phyloP scores from a whole-genome alignment of 148 eudicot species.

The Vaccinium myrtillus region DNA sequence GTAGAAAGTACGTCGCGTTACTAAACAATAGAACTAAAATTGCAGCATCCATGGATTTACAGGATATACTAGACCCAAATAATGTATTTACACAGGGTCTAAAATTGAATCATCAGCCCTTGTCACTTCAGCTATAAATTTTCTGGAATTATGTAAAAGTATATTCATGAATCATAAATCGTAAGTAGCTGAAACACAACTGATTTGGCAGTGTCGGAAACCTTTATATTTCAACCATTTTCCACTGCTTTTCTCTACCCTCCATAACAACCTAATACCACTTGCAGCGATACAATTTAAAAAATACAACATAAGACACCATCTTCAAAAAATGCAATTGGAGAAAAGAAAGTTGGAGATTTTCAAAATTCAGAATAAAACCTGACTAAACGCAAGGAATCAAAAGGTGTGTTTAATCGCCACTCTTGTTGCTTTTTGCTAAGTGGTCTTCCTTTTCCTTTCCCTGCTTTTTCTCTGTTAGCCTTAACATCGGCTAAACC shows the following conservation, averaged over 20 bases:
- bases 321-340: background rate
- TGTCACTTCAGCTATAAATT: background rate
- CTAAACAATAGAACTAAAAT: background rate
- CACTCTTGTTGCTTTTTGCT: constrained; percentile 80
- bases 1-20: background rate
- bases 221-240: background rate
- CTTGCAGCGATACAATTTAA: background rate
- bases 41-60: background rate
- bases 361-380: constrained; percentile 52
- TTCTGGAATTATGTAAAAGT: background rate
- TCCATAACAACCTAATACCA: background rate
- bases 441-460: constrained; percentile 63
- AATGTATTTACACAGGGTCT: background rate
- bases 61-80: background rate
- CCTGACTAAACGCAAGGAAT: constrained; percentile 57
- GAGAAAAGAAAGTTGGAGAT: background rate
- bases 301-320: background rate
- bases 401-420: constrained; percentile 65
- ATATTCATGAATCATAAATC: background rate
- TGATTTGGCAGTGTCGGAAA: background rate
- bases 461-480: constrained; percentile 82
- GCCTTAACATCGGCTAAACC: constrained; percentile 72
- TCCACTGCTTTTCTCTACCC: background rate
- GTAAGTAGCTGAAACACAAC: background rate
- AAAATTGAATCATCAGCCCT: background rate